A percentile compares a stretch with the other conserved stretches of the same genome.
phyloP scores from a whole-genome alignment of 1,139 yeast genomes.

The Magnusiomyces paraingens region DNA sequence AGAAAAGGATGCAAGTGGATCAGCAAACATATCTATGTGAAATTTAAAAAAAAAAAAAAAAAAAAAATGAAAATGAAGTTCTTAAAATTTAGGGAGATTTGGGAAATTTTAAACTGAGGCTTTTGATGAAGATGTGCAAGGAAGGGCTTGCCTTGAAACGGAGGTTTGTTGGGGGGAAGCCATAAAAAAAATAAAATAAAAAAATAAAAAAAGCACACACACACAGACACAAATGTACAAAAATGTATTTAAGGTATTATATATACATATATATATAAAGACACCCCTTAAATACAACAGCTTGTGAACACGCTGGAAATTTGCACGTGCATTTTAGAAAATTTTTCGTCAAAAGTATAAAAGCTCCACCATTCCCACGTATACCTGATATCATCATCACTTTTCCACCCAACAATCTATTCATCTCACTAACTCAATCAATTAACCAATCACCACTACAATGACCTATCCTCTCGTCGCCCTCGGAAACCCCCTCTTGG shows the following conservation, averaged over 20 bases:
- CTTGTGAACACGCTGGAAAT: too few species aligned
- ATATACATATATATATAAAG: too few species aligned
- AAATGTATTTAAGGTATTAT: too few species aligned
- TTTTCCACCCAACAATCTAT: background rate
- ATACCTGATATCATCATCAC: background rate
- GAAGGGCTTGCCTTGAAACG: background rate
- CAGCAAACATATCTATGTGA: conserved; percentile 1
- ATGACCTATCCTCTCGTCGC: conserved; percentile 57
- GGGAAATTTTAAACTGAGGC: too few species aligned
- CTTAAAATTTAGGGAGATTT: background rate
- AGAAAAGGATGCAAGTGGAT: conserved; percentile 13
- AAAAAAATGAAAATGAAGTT: background rate
- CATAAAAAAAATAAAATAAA: background rate
- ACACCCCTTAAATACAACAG: too few species aligned
- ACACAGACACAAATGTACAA: background rate
- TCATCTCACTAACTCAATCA: too few species aligned
- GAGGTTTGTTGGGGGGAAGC: background rate
- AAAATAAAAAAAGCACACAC: background rate
- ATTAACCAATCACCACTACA: conserved; percentile 5
- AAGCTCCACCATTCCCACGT: background rate
- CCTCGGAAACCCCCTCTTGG: conserved; percentile 77
- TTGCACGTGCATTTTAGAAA: background rate
- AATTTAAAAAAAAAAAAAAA: background rate
- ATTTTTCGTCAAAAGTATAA: background rate
- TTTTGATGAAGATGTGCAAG: too few species aligned